Evolutionary conservation across 768 basidiomycete genomes (phyloP), one percentile per base, ranked within the genome.

Genomic region (Glaciozyma martinii): DNA sequence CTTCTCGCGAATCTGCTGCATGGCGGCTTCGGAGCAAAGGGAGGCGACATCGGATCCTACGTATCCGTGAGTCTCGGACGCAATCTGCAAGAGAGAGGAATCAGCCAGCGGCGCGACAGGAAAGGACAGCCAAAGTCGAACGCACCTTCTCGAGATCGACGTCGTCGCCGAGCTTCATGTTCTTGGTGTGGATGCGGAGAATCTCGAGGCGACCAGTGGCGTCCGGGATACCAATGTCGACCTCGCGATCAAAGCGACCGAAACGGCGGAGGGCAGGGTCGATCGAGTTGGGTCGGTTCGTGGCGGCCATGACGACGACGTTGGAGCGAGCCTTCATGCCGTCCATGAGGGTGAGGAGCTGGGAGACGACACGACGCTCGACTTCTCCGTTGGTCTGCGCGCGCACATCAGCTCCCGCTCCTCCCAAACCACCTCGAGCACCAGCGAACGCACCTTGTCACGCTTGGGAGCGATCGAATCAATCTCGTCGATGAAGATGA

Each of bases 1-100:
- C 85, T 99, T 99, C 80, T 99, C 95, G 76, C 95, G 89, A 70
- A 99, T 99, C 77, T 99, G 95, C 80, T 99, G 95, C 95, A 99
- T 99, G 54, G 95, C 95, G 61, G 95, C 95, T 77, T 99, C 95
- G 3, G 95, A 98, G 77, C 95, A 99, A 58, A 99, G 83, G 16
- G 95, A 89, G 30, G 95, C 95, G 63, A 99, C 76, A 81, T 99
- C 95, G 44, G 95, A 95, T 76, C 95, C 95, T 72, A 99, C 95
- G 74, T 98, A 98, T 78, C 95, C 95, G 77, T 99, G 95, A 9
- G 95, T 99, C 76, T 99, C 95, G 59, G 93, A 92, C 58, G 95
- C 95, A 71, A 99, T 98, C 88, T 94, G 76, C 16, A 12, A 29
- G 27, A n/a, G 4, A 42, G 59, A 10, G 25, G n/a, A 18, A 19